Percentiles rank a stretch among this genome's conserved stretches.
Evolutionary conservation across 2,329 filamentous ascomycete species (phyloP).

Genomic region (Rasamsonia emersonii): DNA sequence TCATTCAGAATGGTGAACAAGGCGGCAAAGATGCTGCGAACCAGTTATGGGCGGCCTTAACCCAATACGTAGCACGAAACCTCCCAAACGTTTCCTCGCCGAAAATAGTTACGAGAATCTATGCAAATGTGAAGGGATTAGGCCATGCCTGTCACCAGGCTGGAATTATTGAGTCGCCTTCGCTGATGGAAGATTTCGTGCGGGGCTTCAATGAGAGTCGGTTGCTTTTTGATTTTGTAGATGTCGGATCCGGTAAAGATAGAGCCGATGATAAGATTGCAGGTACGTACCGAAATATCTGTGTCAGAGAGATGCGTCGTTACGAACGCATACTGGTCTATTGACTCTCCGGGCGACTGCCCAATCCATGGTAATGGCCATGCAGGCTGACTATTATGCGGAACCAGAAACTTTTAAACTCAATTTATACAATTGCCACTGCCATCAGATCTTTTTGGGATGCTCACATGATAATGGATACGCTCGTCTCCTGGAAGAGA

Average conservation of each 20-base stretch:
- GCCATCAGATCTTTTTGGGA: slow-evolving; percentile 52
- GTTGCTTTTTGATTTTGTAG: slow-evolving; percentile 43
- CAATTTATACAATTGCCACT: slow-evolving; percentile 50
- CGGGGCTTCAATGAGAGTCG: slow-evolving; percentile 47
- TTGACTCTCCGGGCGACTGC: too few species aligned
- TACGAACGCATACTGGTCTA: too few species aligned
- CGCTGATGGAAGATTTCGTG: slow-evolving; percentile 43
- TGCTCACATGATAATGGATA: slow-evolving; percentile 51
- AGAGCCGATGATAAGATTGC: slow-evolving; percentile 41
- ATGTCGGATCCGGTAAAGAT: slow-evolving; percentile 37
- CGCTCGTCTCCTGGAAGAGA: slow-evolving; percentile 43
- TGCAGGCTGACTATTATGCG: slow-evolving; percentile 17
- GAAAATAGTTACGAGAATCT: slow-evolving; percentile 46
- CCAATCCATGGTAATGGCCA: too few species aligned
- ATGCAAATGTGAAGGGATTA: slow-evolving; percentile 45
- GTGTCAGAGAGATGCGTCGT: slow-evolving; percentile 1
- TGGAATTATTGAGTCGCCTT: slow-evolving; percentile 36
- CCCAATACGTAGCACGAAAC: slow-evolving; percentile 34
- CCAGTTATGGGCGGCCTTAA: slow-evolving; percentile 37
- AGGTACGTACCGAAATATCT: slow-evolving; percentile 25
- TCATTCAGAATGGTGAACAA: slow-evolving; percentile 41
- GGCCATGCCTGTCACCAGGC: slow-evolving; percentile 39
- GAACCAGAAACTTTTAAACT: slow-evolving; percentile 46
- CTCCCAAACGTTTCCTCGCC: slow-evolving; percentile 35
- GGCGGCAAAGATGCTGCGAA: slow-evolving; percentile 48